These are phyloP conservation scores for Monascus purpureus DNA, from an alignment of 495 filamentous ascomycete genomes.

Conservation along the genomic window DNA sequence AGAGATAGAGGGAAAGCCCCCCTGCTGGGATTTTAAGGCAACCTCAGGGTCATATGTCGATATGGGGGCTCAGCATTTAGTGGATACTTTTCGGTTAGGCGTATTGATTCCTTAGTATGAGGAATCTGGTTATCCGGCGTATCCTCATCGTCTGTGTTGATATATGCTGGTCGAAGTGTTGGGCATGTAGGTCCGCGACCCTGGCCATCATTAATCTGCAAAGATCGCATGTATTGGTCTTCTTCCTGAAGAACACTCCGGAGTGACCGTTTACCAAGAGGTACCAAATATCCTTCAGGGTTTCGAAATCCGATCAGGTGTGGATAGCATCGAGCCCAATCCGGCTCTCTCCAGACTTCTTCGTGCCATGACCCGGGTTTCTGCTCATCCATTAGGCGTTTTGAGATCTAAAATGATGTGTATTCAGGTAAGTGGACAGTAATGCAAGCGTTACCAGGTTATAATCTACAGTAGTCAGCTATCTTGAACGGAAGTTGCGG, in stretches of 20 bases:
- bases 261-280: slow-evolving; percentile 14
- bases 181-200: slow-evolving; percentile 1
- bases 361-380: too few relatives aligned
- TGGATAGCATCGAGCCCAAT: too few relatives aligned
- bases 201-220: slow-evolving; percentile 17
- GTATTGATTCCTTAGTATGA: slow-evolving; percentile 12
- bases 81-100: slow-evolving; percentile 21
- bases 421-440: too few relatives aligned
- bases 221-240: slow-evolving; percentile 6
- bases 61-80: slow-evolving; percentile 17
- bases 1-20: slow-evolving; percentile 28
- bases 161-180: slow-evolving; percentile 2
- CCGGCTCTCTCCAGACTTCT: too few relatives aligned
- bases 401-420: too few relatives aligned
- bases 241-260: slow-evolving; percentile 11
- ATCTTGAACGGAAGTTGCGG: too few relatives aligned
- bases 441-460: too few relatives aligned
- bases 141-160: slow-evolving; percentile 20
- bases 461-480: too few relatives aligned
- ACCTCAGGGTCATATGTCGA: slow-evolving; percentile 7
- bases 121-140: slow-evolving; percentile 23
- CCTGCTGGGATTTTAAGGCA: slow-evolving; percentile 41
- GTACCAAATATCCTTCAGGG: too few relatives aligned
- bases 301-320: too few relatives aligned
- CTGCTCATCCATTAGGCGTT: too few relatives aligned